A percentile compares a stretch with the other conserved stretches of the same genome.
phyloP scores from a whole-genome alignment of 2,329 filamentous ascomycete genomes.

The Cladosporium sp. region DNA sequence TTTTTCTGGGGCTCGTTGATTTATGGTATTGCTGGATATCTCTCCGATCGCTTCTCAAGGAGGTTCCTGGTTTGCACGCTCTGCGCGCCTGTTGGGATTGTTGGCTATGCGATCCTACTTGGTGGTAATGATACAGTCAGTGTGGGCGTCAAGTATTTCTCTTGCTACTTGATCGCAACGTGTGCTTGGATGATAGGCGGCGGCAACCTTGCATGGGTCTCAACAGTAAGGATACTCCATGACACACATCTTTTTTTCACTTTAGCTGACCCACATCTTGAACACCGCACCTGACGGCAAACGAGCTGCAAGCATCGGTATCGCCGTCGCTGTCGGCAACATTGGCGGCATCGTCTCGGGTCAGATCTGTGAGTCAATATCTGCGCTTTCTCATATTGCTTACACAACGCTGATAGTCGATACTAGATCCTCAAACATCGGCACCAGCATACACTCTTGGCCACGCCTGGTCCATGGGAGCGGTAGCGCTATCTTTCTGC shows the following conservation, averaged over 20 bases:
- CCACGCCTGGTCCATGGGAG: too few relatives aligned
- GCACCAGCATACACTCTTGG: too few relatives aligned
- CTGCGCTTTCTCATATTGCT: background rate
- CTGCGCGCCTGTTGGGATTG: conserved; percentile 28
- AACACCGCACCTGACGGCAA: conserved; percentile 33
- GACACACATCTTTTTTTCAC: background rate
- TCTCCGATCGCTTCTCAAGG: conserved; percentile 35
- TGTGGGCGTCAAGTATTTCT: conserved; percentile 27
- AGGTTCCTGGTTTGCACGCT: conserved; percentile 36
- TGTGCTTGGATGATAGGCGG: conserved; percentile 33
- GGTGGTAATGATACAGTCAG: conserved; percentile 19
- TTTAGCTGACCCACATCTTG: conserved; percentile 2
- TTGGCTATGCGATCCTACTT: conserved; percentile 30
- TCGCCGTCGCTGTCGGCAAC: conserved; percentile 31
- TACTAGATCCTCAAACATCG: background rate
- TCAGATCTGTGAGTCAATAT: conserved; percentile 29
- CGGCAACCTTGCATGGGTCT: conserved; percentile 32
- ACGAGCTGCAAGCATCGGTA: conserved; percentile 30
- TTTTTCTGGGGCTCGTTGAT: conserved; percentile 38
- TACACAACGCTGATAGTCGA: background rate
- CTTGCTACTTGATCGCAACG: conserved; percentile 31
- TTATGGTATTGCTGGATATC: conserved; percentile 36
- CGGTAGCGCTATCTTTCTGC: too few relatives aligned
- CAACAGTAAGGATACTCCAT: background rate
- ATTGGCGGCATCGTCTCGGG: conserved; percentile 31